These are phyloP conservation scores for Pseudopyrenochaeta lycopersici DNA, from an alignment of 2,329 filamentous ascomycete species.

Conservation along the genomic window DNA sequence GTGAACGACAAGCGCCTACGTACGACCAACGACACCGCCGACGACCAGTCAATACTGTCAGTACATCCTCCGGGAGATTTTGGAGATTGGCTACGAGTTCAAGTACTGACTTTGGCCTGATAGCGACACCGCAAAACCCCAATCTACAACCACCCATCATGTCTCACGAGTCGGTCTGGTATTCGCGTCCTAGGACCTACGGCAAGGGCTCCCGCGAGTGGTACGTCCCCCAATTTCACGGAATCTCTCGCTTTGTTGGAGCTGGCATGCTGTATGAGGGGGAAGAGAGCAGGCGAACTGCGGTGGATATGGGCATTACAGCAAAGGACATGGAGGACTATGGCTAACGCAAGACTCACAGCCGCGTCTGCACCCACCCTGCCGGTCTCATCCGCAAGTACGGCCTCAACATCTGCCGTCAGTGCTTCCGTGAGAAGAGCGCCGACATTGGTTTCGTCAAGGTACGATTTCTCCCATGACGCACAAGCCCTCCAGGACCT, in stretches of 20 bases:
- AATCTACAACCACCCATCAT: slow-evolving; percentile 64
- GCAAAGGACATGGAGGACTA: slow-evolving; percentile 10
- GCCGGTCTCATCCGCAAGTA: slow-evolving; percentile 99
- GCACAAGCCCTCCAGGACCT: not conserved
- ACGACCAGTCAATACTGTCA: slow-evolving; percentile 37
- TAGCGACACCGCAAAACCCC: slow-evolving; percentile 34
- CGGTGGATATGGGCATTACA: not conserved
- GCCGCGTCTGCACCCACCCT: slow-evolving; percentile 89
- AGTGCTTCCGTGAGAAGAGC: slow-evolving; percentile 76
- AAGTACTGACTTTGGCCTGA: slow-evolving; percentile 24
- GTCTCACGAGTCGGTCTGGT: slow-evolving; percentile 98
- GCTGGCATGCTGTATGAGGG: not conserved
- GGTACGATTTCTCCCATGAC: slow-evolving; percentile 54
- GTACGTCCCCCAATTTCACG: slow-evolving; percentile 66
- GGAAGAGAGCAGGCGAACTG: not conserved
- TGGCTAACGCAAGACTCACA: slow-evolving; percentile 52
- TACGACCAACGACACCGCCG: slow-evolving; percentile 34
- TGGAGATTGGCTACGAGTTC: not conserved
- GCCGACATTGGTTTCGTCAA: slow-evolving; percentile 74
- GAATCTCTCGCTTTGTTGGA: not conserved
- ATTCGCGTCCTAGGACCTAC: slow-evolving; percentile 96
- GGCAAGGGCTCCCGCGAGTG: slow-evolving; percentile 95
- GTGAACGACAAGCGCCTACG: slow-evolving; percentile 40
- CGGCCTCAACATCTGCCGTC: slow-evolving; percentile 84
- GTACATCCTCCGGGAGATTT: slow-evolving; percentile 11